Evolutionary conservation across 768 basidiomycete species (phyloP).

Genomic region (Lentinula aciculospora): DNA sequence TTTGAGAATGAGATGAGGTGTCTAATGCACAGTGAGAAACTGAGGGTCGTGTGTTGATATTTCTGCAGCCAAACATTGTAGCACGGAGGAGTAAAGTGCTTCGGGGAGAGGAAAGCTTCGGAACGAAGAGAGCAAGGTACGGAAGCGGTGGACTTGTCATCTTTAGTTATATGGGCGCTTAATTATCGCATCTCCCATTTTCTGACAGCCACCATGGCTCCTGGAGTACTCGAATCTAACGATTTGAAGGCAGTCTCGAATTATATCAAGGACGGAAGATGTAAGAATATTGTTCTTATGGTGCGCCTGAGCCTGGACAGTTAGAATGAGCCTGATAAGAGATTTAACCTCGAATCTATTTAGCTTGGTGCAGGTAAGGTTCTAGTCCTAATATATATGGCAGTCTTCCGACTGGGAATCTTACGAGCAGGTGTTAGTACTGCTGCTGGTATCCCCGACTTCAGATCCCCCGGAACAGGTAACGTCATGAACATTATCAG

Average conservation of each 20-base stretch:
- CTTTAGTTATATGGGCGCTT: background rate
- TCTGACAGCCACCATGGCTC: background rate
- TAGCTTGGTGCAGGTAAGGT: slow-evolving; percentile 65
- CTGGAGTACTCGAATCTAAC: background rate
- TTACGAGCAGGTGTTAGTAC: slow-evolving; percentile 59
- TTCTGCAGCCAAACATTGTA: too few relatives aligned
- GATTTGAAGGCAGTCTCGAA: slow-evolving; percentile 36
- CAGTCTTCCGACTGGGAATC: background rate
- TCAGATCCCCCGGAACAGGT: slow-evolving; percentile 83
- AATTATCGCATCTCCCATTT: background rate
- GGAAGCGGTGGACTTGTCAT: too few relatives aligned
- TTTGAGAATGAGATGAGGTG: too few relatives aligned
- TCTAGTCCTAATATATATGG: background rate
- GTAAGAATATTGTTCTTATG: slow-evolving; percentile 71
- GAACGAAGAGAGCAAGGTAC: too few relatives aligned
- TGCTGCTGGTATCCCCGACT: slow-evolving; percentile 84
- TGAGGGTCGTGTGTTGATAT: too few relatives aligned
- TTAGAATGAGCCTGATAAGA: background rate
- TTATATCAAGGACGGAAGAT: slow-evolving; percentile 64
- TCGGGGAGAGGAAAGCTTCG: too few relatives aligned
- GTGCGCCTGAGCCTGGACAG: slow-evolving; percentile 30
- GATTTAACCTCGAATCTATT: background rate
- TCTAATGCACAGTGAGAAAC: too few relatives aligned
- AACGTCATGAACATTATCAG: slow-evolving; percentile 13
- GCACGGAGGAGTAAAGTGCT: too few relatives aligned